Evolutionary conservation across 2,329 filamentous ascomycete species (phyloP), one percentile per base, ranked within the genome.

Genomic region (Epichloe aotearoae): DNA sequence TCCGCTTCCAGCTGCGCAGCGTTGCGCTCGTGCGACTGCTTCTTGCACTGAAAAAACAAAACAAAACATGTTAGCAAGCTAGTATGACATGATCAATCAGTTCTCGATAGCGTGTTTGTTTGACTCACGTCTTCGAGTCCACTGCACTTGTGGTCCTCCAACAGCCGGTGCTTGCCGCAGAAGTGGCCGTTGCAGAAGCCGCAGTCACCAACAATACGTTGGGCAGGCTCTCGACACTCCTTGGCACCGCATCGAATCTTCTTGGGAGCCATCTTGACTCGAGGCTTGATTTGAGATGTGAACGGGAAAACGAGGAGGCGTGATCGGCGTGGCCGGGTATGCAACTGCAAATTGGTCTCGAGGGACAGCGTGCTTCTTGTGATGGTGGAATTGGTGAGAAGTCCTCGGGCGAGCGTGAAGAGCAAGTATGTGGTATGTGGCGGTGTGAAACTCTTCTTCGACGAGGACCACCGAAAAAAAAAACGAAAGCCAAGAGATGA

Each of bases 161-260:
- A 71, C 71, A 97, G 79, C 51, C 93, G 80, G 71, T 98, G 93
- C 73, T 89, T 95, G 61, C 88, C 88, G 71, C 93, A 98, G 75
- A 88, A 97, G 66, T 94, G 87, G 44, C 90, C 89, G 51, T 84
- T 76, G 74, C 93, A 98, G 75, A 97, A 97, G 54, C 83, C 84
- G 71, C 93, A 98, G 73, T 97, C 91, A 50, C 93, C 93, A 53
- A 96, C 87, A 62, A 98, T 96, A 57, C 88, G 84, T 69, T 96
- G 90, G 15, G 89, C 90, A 33, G 80, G 79, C 60, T 88, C 83
- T 65, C 82, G 88, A 81, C 93, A 97, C 59, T 89, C 83, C 70
- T 91, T 90, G 73, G 87, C 89, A 57, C 77, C 84, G 76, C 93
- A 97, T 61, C 86, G 83, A 59, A 85, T 82, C 76, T 86, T 88